phyloP scores from a whole-genome alignment of 805 yeast species.

The Lachancea lanzarotensis region DNA sequence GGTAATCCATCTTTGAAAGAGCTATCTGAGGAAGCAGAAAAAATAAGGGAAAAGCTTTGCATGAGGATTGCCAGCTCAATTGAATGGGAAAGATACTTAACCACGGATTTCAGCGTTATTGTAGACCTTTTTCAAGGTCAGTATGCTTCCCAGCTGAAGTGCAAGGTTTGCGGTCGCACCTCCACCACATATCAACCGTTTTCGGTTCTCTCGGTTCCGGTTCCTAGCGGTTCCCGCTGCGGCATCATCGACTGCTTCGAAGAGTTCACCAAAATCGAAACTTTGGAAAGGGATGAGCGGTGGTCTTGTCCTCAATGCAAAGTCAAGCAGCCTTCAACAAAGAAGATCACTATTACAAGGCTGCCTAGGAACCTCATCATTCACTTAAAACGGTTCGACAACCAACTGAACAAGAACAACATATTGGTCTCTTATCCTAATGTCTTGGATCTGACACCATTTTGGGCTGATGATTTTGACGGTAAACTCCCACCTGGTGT shows the following conservation, averaged over 20 bases:
- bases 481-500: slow-evolving; percentile 21
- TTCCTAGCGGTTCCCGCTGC: slow-evolving; percentile 45
- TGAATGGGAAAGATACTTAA: slow-evolving; percentile 87
- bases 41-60: slow-evolving; percentile 61
- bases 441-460: slow-evolving; percentile 55
- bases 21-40: slow-evolving; percentile 66
- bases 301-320: slow-evolving; percentile 84
- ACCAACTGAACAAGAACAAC: slow-evolving; percentile 43
- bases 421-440: slow-evolving; percentile 64
- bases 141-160: slow-evolving; percentile 67
- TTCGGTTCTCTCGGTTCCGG: slow-evolving; percentile 71
- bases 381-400: slow-evolving; percentile 75
- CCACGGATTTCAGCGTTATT: slow-evolving; percentile 69
- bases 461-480: slow-evolving; percentile 44
- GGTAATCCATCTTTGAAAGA: slow-evolving; percentile 48
- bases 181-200: slow-evolving; percentile 85
- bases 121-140: slow-evolving; percentile 88
- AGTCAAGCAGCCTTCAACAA: slow-evolving; percentile 53
- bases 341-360: slow-evolving; percentile 65
- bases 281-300: slow-evolving; percentile 67
- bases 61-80: slow-evolving; percentile 76
- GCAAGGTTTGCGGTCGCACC: slow-evolving; percentile 64
- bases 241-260: slow-evolving; percentile 60
- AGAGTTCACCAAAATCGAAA: slow-evolving; percentile 69
- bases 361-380: slow-evolving; percentile 74